Evolutionary conservation across 306 rosid genomes (phyloP), one percentile per base, ranked within the genome.

Genomic region (Datisca glomerata): DNA sequence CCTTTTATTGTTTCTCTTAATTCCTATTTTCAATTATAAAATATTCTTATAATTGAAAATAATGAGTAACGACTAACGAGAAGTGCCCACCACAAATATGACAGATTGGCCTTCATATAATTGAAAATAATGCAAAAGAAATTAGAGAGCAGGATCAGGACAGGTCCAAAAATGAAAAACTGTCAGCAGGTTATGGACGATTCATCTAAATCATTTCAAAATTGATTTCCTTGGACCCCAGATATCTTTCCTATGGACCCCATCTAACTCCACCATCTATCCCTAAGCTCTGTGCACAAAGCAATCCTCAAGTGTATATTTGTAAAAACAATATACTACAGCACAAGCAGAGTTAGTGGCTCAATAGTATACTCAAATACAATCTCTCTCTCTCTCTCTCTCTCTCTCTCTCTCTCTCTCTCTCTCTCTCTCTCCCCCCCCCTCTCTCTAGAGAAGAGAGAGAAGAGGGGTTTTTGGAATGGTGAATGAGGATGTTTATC

Each of bases 71-170:
- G n/a, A n/a, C n/a, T n/a, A n/a, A n/a, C n/a, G n/a, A n/a, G n/a
- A n/a, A n/a, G n/a, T n/a, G n/a, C n/a, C n/a, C n/a, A n/a, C n/a
- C n/a, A n/a, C n/a, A n/a, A n/a, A n/a, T n/a, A n/a, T n/a, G n/a
- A n/a, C n/a, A n/a, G n/a, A n/a, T n/a, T n/a, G n/a, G n/a, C n/a
- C n/a, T n/a, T n/a, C n/a, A n/a, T n/a, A n/a, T 61, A 55, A 56
- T 64, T 55, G 60, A 63, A 63, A 56, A 75, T 64, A 64, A 60
- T 71, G 63, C 36, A 40, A 41, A 18, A 31, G 35, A 31, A 31
- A 31, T 1, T 31, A 8, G 35, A 31, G 35, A 29, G 12, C 34
- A 31, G n/a, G 36, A 31, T 31, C 36, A 31, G n/a, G n/a, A 31
- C n/a, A 31, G 3, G 36, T 31, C 36, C 36, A 31, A 1, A 31